Conservation (phyloP, 2,329 filamentous ascomycete species). For the Camillea tinctor region DNA sequence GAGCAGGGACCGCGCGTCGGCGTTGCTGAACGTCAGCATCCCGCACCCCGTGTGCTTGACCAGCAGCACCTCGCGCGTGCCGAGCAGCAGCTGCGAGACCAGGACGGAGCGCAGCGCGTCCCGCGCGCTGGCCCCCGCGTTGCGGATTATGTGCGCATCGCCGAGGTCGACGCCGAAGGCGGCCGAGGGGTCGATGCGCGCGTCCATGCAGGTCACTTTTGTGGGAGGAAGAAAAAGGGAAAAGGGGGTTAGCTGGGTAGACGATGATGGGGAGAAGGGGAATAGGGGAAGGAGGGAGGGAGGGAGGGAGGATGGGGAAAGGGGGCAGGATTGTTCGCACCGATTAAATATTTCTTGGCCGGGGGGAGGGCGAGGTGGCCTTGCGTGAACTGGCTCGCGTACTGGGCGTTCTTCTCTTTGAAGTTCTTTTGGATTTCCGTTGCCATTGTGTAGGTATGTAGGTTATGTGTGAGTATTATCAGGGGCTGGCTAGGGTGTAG, state of each 20-base stretch:
- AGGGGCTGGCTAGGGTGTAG: not conserved
- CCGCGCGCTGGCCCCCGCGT: slow-evolving; percentile 64
- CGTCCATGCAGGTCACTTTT: slow-evolving; percentile 78
- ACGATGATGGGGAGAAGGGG: not conserved
- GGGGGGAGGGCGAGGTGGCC: slow-evolving; percentile 67
- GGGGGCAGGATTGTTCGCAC: slow-evolving; percentile 37
- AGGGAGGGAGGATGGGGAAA: not conserved
- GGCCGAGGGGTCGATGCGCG: slow-evolving; percentile 65
- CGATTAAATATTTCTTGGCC: slow-evolving; percentile 64
- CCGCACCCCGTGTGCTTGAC: slow-evolving; percentile 75
- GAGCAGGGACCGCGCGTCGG: slow-evolving; percentile 40
- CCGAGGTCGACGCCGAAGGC: slow-evolving; percentile 71
- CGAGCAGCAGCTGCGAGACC: slow-evolving; percentile 77
- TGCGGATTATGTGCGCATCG: slow-evolving; percentile 77
- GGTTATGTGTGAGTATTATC: not conserved
- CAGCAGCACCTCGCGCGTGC: slow-evolving; percentile 71
- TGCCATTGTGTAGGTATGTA: slow-evolving; percentile 15
- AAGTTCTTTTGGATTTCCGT: slow-evolving; percentile 53
- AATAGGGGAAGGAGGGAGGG: slow-evolving; percentile 18
- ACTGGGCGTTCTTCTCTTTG: slow-evolving; percentile 55
- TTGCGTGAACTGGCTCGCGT: slow-evolving; percentile 60
- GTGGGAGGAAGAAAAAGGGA: no score
- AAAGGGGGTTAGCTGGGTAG: not conserved
- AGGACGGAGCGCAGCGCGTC: slow-evolving; percentile 73
- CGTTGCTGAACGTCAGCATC: slow-evolving; percentile 68